Evolutionary conservation across 2,329 filamentous ascomycete species (phyloP).

Genomic region (Pseudogymnoascus sp.): DNA sequence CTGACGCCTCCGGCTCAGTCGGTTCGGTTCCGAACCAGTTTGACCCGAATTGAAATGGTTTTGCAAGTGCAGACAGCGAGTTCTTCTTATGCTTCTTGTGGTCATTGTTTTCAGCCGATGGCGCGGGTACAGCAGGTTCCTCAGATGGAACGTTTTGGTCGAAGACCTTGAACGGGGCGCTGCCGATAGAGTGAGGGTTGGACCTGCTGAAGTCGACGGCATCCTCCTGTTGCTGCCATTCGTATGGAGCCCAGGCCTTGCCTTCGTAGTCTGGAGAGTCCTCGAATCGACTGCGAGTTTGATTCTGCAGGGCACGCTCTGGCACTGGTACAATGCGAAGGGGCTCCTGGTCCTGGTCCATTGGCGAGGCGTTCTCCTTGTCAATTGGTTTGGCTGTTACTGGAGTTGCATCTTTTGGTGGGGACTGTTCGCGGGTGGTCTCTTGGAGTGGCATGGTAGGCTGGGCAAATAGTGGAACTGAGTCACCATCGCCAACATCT

Average conservation of each 20-base stretch:
- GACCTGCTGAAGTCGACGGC: constrained; percentile 33
- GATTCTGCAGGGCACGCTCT: not conserved
- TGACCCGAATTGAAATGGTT: constrained; percentile 48
- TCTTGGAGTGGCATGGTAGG: constrained; percentile 33
- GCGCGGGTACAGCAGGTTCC: constrained; percentile 6
- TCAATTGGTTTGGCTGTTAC: constrained; percentile 17
- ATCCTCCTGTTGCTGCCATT: constrained; percentile 43
- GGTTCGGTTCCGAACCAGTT: not conserved
- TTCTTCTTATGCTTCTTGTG: constrained; percentile 35
- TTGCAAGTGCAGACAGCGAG: constrained; percentile 63
- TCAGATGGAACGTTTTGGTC: constrained; percentile 22
- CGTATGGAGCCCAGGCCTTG: constrained; percentile 52
- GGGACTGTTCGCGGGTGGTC: constrained; percentile 25
- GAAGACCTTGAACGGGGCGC: constrained; percentile 43
- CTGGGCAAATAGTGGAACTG: constrained; percentile 67
- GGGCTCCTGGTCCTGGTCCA: constrained; percentile 13
- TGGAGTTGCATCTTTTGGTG: constrained; percentile 21
- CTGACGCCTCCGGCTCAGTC: not conserved
- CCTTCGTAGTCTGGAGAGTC: constrained; percentile 42
- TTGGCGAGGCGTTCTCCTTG: constrained; percentile 27
- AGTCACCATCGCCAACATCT: constrained; percentile 57
- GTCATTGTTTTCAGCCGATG: not conserved
- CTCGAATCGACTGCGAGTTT: constrained; percentile 44
- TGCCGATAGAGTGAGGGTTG: constrained; percentile 44
- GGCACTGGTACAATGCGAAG: constrained; percentile 35